Evolutionary conservation across 805 yeast genomes (phyloP).

Genomic region (Candida sphagnicola): DNA sequence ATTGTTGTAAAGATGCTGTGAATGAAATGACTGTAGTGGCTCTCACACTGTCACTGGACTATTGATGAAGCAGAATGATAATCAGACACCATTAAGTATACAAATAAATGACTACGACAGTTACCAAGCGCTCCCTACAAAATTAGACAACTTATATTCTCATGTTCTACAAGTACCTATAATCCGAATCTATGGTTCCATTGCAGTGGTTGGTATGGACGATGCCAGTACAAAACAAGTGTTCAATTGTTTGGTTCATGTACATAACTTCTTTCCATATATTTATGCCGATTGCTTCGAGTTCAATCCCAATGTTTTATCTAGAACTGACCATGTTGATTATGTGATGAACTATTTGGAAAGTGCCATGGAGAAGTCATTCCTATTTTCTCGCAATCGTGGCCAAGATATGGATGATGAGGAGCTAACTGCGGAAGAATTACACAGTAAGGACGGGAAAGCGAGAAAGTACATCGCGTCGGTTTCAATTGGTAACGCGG

Average conservation of each 20-base stretch:
- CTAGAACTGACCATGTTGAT: conserved; percentile 17
- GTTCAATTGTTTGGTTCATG: conserved; percentile 48
- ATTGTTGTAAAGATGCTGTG: too few species aligned
- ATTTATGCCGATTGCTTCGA: conserved; percentile 63
- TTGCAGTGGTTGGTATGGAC: conserved; percentile 56
- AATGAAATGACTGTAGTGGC: too few species aligned
- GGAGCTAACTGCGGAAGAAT: conserved; percentile 6
- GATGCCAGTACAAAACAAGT: conserved; percentile 15
- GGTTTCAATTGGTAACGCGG: conserved; percentile 63
- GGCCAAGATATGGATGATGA: conserved; percentile 9
- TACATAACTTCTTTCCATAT: conserved; percentile 86
- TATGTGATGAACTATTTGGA: conserved; percentile 45
- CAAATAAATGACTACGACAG: conserved; percentile 64
- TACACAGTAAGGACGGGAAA: not conserved
- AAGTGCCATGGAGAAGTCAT: conserved; percentile 34
- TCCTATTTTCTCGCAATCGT: conserved; percentile 17
- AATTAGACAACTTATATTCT: conserved; percentile 44
- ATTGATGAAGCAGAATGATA: conserved; percentile 6
- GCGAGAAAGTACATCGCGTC: conserved; percentile 49
- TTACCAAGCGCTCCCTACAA: conserved; percentile 56
- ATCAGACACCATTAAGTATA: conserved; percentile 21
- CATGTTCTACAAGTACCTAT: conserved; percentile 61
- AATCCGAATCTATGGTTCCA: conserved; percentile 70
- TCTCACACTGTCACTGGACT: too few species aligned
- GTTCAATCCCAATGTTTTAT: conserved; percentile 9